phyloP scores from a whole-genome alignment of 2,329 filamentous ascomycete genomes.

The Aspergillus sp. region DNA sequence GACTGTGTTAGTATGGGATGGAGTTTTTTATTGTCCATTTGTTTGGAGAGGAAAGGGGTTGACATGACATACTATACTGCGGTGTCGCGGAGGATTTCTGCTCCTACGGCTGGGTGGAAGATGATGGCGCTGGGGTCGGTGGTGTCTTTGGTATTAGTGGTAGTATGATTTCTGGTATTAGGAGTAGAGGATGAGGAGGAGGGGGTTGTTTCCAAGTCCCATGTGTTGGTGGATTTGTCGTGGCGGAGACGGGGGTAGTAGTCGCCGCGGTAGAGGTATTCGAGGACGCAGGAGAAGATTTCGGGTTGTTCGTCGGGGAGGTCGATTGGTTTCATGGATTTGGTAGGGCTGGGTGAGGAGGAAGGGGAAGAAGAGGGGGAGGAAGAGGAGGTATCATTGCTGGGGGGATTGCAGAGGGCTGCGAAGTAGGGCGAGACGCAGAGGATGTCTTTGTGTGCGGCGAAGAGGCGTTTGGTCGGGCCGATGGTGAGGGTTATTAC shows the following conservation, averaged over 20 bases:
- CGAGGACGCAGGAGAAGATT: constrained; percentile 85
- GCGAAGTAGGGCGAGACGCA: constrained; percentile 77
- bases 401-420: constrained; percentile 58
- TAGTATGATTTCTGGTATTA: not conserved
- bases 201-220: constrained; percentile 69
- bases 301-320: constrained; percentile 86
- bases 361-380: not conserved
- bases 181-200: not conserved
- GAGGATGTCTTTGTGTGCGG: constrained; percentile 85
- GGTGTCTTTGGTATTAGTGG: constrained; percentile 45
- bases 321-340: constrained; percentile 61
- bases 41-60: no score
- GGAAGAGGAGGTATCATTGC: not conserved
- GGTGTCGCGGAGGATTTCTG: constrained; percentile 79
- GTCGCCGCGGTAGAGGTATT: constrained; percentile 92
- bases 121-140: constrained; percentile 64
- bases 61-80: constrained; percentile 68
- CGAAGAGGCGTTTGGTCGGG: constrained; percentile 82
- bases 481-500: constrained; percentile 81
- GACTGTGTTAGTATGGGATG: not conserved
- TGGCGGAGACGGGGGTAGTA: constrained; percentile 83
- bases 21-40: not conserved
- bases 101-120: constrained; percentile 65
- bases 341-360: constrained; percentile 51
- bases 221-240: constrained; percentile 77